Percentiles rank a stretch among this genome's conserved stretches.
These are phyloP conservation scores for Lachancea sp. DNA, from an alignment of 805 yeast genomes.

Conservation along the genomic window DNA sequence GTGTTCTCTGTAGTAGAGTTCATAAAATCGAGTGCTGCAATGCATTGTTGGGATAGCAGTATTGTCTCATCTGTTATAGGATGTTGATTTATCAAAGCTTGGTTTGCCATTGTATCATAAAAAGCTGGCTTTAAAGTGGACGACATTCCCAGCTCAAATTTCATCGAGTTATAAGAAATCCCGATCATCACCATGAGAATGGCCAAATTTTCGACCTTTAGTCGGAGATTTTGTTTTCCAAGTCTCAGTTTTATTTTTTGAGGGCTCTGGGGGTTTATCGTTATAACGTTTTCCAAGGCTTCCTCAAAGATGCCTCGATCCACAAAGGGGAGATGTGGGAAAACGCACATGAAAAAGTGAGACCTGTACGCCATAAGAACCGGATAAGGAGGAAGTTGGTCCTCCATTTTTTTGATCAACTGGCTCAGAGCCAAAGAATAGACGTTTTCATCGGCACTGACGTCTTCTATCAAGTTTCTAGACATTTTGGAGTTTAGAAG, in stretches of 20 bases:
- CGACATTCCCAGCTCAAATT: neutral
- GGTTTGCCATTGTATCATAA: constrained; percentile 11
- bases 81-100: constrained; percentile 16
- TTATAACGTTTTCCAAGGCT: constrained; percentile 19
- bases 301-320: constrained; percentile 28
- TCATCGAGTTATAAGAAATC: constrained; percentile 25
- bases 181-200: constrained; percentile 25
- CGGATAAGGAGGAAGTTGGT: constrained; percentile 23
- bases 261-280: constrained; percentile 15
- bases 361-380: constrained; percentile 21
- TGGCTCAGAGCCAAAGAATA: constrained; percentile 23
- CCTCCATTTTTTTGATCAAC: constrained; percentile 21
- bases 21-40: constrained; percentile 27
- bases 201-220: constrained; percentile 25
- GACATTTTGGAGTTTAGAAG: constrained; percentile 3
- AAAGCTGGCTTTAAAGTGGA: constrained; percentile 7
- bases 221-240: constrained; percentile 24
- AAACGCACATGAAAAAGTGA: constrained; percentile 25
- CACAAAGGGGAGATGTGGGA: constrained; percentile 25
- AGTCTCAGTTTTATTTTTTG: constrained; percentile 19
- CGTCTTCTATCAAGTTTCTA: constrained; percentile 20
- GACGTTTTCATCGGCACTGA: constrained; percentile 19
- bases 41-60: constrained; percentile 22
- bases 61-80: constrained; percentile 26
- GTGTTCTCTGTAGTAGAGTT: constrained; percentile 31